Evolutionary conservation across 2,329 filamentous ascomycete genomes (phyloP).

Genomic region (Arthrocladium fulminans): DNA sequence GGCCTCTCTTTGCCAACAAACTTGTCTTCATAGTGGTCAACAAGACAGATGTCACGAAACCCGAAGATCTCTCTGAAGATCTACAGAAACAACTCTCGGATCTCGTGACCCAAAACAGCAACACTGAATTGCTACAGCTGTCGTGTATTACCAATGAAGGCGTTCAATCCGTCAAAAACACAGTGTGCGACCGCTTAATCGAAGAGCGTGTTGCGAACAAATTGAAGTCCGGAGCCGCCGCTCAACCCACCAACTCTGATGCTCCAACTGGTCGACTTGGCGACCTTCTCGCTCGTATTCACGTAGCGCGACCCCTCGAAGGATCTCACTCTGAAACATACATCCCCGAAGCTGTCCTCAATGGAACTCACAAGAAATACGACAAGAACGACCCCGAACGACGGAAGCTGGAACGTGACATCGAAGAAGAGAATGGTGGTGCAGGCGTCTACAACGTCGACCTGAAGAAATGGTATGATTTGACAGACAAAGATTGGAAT

Average conservation of each 20-base stretch:
- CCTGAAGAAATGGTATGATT: conserved; percentile 75
- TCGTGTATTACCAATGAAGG: conserved; percentile 94
- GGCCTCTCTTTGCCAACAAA: conserved; percentile 94
- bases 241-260: conserved; percentile 68
- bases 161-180: conserved; percentile 89
- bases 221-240: conserved; percentile 79
- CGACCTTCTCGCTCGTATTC: conserved; percentile 86
- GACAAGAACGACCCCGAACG: conserved; percentile 81
- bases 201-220: conserved; percentile 92
- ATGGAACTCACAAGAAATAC: conserved; percentile 63
- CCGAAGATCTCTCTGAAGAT: conserved; percentile 75
- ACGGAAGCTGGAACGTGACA: conserved; percentile 68
- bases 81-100: conserved; percentile 68
- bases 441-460: conserved; percentile 95
- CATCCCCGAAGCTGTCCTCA: conserved; percentile 77
- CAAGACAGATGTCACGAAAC: conserved; percentile 89
- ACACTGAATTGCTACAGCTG: conserved; percentile 85
- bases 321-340: conserved; percentile 70
- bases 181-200: conserved; percentile 83
- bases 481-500: conserved; percentile 88
- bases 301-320: conserved; percentile 88
- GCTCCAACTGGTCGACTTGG: conserved; percentile 71
- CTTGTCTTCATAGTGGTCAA: conserved; percentile 94
- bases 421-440: conserved; percentile 86
- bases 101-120: conserved; percentile 66